phyloP scores from a whole-genome alignment of 2,329 filamentous ascomycete genomes.

The Aspergillus udagawae region DNA sequence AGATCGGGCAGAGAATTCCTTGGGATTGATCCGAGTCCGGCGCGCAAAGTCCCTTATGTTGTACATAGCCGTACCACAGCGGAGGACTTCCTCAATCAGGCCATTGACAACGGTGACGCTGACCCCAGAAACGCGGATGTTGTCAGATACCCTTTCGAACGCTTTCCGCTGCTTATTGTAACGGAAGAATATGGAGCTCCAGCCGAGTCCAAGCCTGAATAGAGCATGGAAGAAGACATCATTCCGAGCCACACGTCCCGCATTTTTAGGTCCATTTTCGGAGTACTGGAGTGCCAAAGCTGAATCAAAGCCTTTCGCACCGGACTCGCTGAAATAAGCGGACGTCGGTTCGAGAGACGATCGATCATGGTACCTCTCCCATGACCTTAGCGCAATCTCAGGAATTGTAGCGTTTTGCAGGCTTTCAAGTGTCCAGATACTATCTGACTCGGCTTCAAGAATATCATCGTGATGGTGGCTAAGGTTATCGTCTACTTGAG shows the following conservation, averaged over 20 bases:
- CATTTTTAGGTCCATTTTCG: slow-evolving; percentile 15
- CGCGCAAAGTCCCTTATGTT: slow-evolving; percentile 33
- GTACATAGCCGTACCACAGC: slow-evolving; percentile 37
- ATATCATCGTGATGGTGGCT: slow-evolving; percentile 16
- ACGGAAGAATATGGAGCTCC: slow-evolving; percentile 42
- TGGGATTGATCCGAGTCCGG: slow-evolving; percentile 21
- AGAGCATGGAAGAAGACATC: slow-evolving; percentile 39
- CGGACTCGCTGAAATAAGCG: slow-evolving; percentile 43
- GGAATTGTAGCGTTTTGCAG: slow-evolving; percentile 13
- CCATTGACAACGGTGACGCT: slow-evolving; percentile 42
- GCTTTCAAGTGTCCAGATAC: slow-evolving; percentile 35
- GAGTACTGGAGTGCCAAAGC: slow-evolving; percentile 27
- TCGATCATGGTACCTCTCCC: slow-evolving; percentile 39
- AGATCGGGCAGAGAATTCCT: slow-evolving; percentile 29
- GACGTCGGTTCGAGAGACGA: slow-evolving; percentile 30
- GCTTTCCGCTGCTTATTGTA: slow-evolving; percentile 32
- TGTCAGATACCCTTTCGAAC: slow-evolving; percentile 41
- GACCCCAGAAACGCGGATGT: slow-evolving; percentile 49
- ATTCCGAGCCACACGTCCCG: slow-evolving; percentile 30
- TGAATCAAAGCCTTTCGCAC: slow-evolving; percentile 37
- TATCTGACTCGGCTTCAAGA: slow-evolving; percentile 12
- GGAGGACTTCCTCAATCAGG: slow-evolving; percentile 27
- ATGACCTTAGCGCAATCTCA: slow-evolving; percentile 29
- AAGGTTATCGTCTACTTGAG: slow-evolving; percentile 17
- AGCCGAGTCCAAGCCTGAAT: slow-evolving; percentile 41